Evolutionary conservation across 768 basidiomycete genomes (phyloP).

Genomic region (Dacryopinax spathularia): DNA sequence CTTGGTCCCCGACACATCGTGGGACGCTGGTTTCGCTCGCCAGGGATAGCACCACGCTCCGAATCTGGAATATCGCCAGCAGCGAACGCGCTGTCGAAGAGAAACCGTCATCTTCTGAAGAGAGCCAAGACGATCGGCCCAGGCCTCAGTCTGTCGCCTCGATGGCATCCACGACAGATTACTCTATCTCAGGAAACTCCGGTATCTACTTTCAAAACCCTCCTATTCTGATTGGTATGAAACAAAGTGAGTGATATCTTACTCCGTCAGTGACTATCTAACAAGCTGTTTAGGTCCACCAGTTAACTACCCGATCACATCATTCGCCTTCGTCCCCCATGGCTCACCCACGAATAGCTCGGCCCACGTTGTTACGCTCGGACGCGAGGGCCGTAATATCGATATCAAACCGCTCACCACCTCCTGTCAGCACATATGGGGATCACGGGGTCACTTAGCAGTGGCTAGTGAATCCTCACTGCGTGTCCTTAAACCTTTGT

Average conservation of each 20-base stretch:
- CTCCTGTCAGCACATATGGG: slow-evolving; percentile 1
- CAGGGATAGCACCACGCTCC: background rate
- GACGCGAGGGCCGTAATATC: background rate
- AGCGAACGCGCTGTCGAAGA: background rate
- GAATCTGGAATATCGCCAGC: background rate
- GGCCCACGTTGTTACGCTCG: background rate
- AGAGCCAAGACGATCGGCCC: background rate
- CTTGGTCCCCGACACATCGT: background rate
- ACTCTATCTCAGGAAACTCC: background rate
- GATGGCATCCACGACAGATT: background rate
- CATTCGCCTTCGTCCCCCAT: background rate
- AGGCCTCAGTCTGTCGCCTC: background rate
- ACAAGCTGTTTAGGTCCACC: background rate
- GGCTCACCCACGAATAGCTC: background rate
- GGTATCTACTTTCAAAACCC: background rate
- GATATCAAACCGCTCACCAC: background rate
- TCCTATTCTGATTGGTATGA: background rate
- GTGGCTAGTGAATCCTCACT: background rate
- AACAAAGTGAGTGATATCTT: background rate
- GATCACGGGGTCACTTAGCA: background rate
- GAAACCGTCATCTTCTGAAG: background rate
- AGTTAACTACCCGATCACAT: background rate
- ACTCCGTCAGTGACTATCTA: background rate
- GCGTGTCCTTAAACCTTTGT: background rate
- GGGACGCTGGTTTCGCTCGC: background rate